phyloP scores from a whole-genome alignment of 345 rosid species.

The Angophora floribunda region DNA sequence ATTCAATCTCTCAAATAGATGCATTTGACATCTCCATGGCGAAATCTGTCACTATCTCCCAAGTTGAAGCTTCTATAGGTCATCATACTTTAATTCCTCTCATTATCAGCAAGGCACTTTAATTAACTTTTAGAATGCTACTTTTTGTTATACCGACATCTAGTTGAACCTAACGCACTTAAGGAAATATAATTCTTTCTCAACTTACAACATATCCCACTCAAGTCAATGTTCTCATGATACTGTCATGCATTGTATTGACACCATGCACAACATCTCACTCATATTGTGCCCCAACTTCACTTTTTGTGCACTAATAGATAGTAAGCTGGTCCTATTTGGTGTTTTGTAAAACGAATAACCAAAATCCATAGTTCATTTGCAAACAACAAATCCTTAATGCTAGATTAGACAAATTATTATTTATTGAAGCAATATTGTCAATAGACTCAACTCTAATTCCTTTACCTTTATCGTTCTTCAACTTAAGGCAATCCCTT shows the following conservation, averaged over 20 bases:
- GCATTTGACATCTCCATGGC: fast-evolving
- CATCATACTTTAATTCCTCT: neutral
- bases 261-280: neutral
- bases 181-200: neutral
- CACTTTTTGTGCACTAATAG: neutral
- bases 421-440: neutral
- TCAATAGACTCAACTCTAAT: neutral
- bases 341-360: neutral
- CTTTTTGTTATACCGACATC: neutral
- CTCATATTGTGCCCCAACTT: neutral
- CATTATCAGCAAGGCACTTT: neutral
- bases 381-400: neutral
- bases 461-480: neutral
- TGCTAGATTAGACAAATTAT: neutral
- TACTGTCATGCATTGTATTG: neutral
- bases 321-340: neutral
- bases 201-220: neutral
- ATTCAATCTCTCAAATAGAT: neutral
- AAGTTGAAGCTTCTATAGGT: neutral
- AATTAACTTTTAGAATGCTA: neutral
- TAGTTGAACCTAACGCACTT: neutral
- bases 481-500: neutral
- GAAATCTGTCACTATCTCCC: neutral
- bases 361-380: neutral
- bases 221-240: neutral